Base-by-base conservation (phyloP, 768 basidiomycete species). In the Clavaria fumosa region DNA sequence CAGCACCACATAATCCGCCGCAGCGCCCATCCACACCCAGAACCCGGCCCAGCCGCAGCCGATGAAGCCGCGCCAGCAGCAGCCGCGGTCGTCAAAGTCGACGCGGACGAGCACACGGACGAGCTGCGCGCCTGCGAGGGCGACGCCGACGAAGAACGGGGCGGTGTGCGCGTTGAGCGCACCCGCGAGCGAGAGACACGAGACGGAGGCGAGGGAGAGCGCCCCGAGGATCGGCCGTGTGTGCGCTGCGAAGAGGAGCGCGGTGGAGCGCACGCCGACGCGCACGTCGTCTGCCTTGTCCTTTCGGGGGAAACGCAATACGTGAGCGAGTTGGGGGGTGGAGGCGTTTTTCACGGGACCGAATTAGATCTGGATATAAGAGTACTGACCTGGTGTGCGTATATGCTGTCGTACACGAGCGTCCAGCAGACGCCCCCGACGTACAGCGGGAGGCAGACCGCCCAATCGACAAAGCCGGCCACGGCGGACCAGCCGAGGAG, bases 401-500 rank as follows among this genome's bases (percentile, higher is more conserved):
- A 97, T 46, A 97, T 89, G 34, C 80, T 93, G 49, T 99, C 95
- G 52, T 97, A 99, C 1, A 95, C 84, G 31, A 99, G 69, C 34
- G 91, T 91, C 90, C 91, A 97, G 49, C 75, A 75, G 19, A 90
- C 60, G 17, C 86, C 84, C 5, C 91, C 88, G 1, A 79, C 77
- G 50, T 96, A 97, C 9, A 99, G 67, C 2, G 95, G 88, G 6
- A 83, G 57, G 30, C 82, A 85, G 28, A 91, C 71, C 7, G 53
- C 53, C 90, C 88, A 93, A 50, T 93, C 64, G 2, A 79, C 75
- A 2, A 66, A 48, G 1, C 85, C 88, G 1, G 80, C 72, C 3
- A 97, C 76, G 2, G 95, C 91, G 3, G 95, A 91, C 83, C 91
- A 96, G 17, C 95, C 95, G 12, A 97, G 72, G 1, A 99, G 58